Percentiles rank a stretch among this genome's conserved stretches.
phyloP scores from a whole-genome alignment of 148 eudicot genomes.

The Dysphania ambrosioides region DNA sequence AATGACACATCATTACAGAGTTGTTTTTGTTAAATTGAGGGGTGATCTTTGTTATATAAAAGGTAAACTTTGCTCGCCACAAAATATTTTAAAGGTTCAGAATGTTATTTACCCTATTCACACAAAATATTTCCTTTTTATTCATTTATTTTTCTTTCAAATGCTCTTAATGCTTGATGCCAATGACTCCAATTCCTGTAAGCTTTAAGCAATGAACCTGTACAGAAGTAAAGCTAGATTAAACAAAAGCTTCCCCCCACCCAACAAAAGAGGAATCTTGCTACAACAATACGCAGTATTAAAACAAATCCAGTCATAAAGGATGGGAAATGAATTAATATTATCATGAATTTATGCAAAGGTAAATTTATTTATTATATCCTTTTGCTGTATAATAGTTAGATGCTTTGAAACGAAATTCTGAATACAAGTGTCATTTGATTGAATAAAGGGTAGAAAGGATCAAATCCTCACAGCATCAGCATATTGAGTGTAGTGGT shows the following conservation, averaged over 20 bases:
- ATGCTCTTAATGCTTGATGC: too few species aligned
- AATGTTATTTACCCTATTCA: too few species aligned
- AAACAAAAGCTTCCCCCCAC: neutral
- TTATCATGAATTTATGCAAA: constrained; percentile 16
- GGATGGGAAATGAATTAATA: neutral
- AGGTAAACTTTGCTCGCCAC: too few species aligned
- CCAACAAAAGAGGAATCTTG: constrained; percentile 5
- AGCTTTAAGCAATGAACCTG: too few species aligned
- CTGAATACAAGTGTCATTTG: constrained; percentile 15
- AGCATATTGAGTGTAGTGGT: too few species aligned
- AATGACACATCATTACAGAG: too few species aligned
- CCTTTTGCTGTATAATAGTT: neutral
- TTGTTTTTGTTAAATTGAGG: too few species aligned
- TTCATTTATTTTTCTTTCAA: neutral
- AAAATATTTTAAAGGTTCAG: too few species aligned
- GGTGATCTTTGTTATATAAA: too few species aligned
- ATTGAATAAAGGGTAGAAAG: neutral
- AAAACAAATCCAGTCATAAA: neutral
- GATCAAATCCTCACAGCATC: neutral
- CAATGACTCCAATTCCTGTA: neutral
- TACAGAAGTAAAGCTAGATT: neutral
- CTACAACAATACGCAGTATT: neutral
- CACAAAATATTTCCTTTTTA: too few species aligned
- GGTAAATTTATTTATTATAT: constrained; percentile 15
- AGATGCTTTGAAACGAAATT: constrained; percentile 1